These are phyloP conservation scores for Debaryomyces psychrophilus DNA, from an alignment of 1,139 yeast genomes.

Conservation along the genomic window DNA sequence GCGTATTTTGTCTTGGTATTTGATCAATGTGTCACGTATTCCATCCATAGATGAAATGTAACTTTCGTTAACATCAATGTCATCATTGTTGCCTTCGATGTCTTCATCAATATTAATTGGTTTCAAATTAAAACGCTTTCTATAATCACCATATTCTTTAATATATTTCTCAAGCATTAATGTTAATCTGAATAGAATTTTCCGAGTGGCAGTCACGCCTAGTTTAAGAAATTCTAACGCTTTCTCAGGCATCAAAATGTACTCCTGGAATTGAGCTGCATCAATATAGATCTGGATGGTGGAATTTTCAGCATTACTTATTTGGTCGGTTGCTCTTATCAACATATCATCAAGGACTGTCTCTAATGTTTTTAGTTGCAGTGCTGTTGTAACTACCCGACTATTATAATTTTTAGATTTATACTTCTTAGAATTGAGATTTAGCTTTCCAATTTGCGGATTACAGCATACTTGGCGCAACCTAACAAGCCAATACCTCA, in stretches of 20 bases:
- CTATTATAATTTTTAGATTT: slow-evolving; percentile 21
- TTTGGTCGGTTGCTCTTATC: slow-evolving; percentile 51
- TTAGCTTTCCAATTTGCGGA: slow-evolving; percentile 63
- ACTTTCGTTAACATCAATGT: slow-evolving; percentile 20
- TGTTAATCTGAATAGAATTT: slow-evolving; percentile 27
- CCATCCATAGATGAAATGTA: slow-evolving; percentile 13
- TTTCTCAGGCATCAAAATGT: slow-evolving; percentile 47
- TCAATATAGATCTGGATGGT: slow-evolving; percentile 48
- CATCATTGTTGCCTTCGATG: slow-evolving; percentile 28
- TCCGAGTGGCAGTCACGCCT: slow-evolving; percentile 41
- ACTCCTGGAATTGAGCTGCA: slow-evolving; percentile 68
- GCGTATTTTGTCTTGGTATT: slow-evolving; percentile 29
- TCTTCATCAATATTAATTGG: slow-evolving; percentile 16
- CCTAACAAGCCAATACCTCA: slow-evolving; percentile 68
- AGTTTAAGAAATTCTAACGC: slow-evolving; percentile 51
- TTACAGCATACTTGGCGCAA: slow-evolving; percentile 84
- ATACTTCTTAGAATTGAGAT: slow-evolving; percentile 34
- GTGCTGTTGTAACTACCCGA: slow-evolving; percentile 24
- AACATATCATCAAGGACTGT: slow-evolving; percentile 69
- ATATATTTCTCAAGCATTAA: slow-evolving; percentile 22
- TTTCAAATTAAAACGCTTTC: slow-evolving; percentile 7
- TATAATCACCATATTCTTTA: slow-evolving; percentile 18
- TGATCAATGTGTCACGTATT: slow-evolving; percentile 20
- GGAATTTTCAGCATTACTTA: slow-evolving; percentile 52
- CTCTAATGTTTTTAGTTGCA: slow-evolving; percentile 61